Base-by-base conservation (phyloP, 371 early-diverging fungal species). In the Mortierella sp. region DNA sequence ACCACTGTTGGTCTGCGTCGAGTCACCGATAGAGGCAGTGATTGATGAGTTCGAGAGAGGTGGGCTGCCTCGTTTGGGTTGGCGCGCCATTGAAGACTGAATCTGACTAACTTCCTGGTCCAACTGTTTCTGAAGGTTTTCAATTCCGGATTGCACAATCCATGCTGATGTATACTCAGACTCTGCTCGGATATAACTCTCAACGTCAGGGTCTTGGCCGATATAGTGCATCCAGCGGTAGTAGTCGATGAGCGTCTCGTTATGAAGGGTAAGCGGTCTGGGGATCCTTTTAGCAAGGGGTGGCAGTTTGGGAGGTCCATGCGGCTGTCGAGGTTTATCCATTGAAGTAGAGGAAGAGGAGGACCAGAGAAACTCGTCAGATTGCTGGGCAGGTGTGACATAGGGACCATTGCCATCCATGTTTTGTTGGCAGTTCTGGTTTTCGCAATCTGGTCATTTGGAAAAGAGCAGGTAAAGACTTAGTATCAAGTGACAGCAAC, bases 211-310 rank as follows among this genome's bases (percentile, higher is more conserved):
- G 55, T 89, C 89, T 2, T 57, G 52, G n/a, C 84, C 81, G 48
- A 87, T 68, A 45, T 88, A 47, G 47, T 88, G 82, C 73, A 92
- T 84, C 90, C 90, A 92, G 14, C 58, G 78, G 76, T 89, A 92
- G 65, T 91, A 71, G 80, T 92, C 92, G 52, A 80, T 74, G 1
- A 89, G 26, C 0, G 86, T 84, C 21, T 82, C 78, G 54, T 87
- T 88, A 45, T 89, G 78, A 24, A 90, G 78, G 8, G 83, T 88
- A 14, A 84, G 42, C 6, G 86, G 79, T 13, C 77, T 76, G 31
- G 83, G 83, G 28, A 86, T 80, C 5, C 83, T 45, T 31, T 89
- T 88, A 44, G 90, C 90, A 3, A 14, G 54, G 0, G 78, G 78
- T 10, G 89, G 89, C 0, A 68, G 73, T 42, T 44, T 42, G 21